Evolutionary conservation across 1,284 basidiomycete species (phyloP).

Genomic region (Leccinum griseonigrum): DNA sequence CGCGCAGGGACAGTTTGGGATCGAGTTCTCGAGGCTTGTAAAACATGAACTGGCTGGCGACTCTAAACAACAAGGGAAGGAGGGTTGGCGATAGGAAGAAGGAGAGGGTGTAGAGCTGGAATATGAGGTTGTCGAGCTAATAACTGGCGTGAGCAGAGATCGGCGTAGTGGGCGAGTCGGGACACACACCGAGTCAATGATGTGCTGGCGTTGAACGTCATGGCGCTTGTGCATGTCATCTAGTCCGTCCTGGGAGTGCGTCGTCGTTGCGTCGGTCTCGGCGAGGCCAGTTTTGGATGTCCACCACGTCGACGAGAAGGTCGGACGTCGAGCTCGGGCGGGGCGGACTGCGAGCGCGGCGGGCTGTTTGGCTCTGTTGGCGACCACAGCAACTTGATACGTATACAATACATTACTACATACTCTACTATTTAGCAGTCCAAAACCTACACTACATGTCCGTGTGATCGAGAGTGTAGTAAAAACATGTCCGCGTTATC

Average conservation of each 20-base stretch:
- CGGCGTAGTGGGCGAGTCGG: background rate
- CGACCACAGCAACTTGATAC: background rate
- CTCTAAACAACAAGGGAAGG: slow-evolving; percentile 50
- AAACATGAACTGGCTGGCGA: slow-evolving; percentile 62
- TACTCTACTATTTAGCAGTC: background rate
- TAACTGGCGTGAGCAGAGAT: slow-evolving; percentile 15
- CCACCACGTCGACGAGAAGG: slow-evolving; percentile 1
- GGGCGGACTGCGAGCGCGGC: background rate
- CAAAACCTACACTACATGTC: background rate
- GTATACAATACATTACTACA: background rate
- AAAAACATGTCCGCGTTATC: slow-evolving; percentile 11
- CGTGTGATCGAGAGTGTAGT: slow-evolving; percentile 3
- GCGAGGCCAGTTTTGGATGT: background rate
- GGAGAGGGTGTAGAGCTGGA: slow-evolving; percentile 69
- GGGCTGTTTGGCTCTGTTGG: slow-evolving; percentile 28
- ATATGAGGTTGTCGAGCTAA: slow-evolving; percentile 66
- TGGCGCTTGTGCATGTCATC: slow-evolving; percentile 71
- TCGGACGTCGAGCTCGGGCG: background rate
- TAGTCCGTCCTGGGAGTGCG: slow-evolving; percentile 26
- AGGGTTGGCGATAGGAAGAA: slow-evolving; percentile 72
- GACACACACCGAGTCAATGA: slow-evolving; percentile 64
- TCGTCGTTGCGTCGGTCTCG: slow-evolving; percentile 16
- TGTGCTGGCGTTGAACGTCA: slow-evolving; percentile 73
- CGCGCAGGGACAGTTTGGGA: slow-evolving; percentile 55
- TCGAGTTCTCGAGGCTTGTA: slow-evolving; percentile 63